These are phyloP conservation scores for Aureobasidium zeae DNA, from an alignment of 2,329 filamentous ascomycete species.

Conservation along the genomic window DNA sequence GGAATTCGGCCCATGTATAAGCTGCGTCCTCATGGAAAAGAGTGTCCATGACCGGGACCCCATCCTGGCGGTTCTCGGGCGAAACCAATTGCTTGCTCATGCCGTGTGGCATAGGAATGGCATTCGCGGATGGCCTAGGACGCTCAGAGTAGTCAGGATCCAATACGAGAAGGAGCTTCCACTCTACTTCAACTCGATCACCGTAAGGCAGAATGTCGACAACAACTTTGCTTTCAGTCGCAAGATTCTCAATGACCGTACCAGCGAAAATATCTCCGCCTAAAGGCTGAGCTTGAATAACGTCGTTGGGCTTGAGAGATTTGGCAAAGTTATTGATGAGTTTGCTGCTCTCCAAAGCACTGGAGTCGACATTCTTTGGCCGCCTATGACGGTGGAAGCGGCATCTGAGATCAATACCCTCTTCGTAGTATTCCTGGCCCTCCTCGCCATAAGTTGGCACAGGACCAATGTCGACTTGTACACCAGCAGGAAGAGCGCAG, in stretches of 20 bases:
- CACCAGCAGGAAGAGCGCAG: conserved; percentile 83
- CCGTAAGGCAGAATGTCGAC: conserved; percentile 77
- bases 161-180: conserved; percentile 72
- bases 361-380: conserved; percentile 52
- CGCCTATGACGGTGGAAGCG: conserved; percentile 87
- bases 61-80: conserved; percentile 41
- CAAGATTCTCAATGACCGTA: conserved; percentile 72
- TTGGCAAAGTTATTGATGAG: conserved; percentile 60
- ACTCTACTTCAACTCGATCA: conserved; percentile 70
- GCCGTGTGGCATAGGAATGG: conserved; percentile 57
- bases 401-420: conserved; percentile 87
- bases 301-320: conserved; percentile 59
- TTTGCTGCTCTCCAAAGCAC: conserved; percentile 59
- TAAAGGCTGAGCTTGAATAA: conserved; percentile 79
- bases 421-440: conserved; percentile 83
- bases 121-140: conserved; percentile 64
- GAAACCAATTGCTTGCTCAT: conserved; percentile 40
- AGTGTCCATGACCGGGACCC: conserved; percentile 40
- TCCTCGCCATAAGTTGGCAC: conserved; percentile 84
- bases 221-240: conserved; percentile 64
- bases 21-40: conserved; percentile 38
- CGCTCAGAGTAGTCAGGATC: conserved; percentile 61
- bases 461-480: conserved; percentile 79
- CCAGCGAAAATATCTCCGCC: conserved; percentile 86
- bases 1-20: conserved; percentile 58